Percentiles rank a stretch among this genome's conserved stretches.
Conservation (phyloP, 2,329 filamentous ascomycete genomes). For the Fusarium piperis region DNA sequence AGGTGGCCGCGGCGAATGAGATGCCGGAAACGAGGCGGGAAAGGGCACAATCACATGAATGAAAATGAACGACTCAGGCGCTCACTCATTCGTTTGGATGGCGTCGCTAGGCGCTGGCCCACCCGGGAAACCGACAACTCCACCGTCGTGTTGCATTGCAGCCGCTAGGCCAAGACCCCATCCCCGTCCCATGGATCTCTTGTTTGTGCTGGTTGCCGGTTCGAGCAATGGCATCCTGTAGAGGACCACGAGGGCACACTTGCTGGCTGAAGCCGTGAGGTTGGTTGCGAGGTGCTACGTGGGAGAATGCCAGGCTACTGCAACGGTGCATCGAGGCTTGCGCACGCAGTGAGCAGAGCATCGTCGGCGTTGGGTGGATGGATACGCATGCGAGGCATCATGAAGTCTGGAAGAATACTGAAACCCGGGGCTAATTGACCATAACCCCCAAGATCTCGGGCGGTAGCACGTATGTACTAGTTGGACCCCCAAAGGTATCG, state of each 20-base stretch:
- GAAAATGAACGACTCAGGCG: not conserved
- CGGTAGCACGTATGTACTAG: not conserved
- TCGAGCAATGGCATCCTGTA: constrained; percentile 33
- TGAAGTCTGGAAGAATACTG: not conserved
- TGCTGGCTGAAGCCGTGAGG: constrained; percentile 15
- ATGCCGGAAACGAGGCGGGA: not conserved
- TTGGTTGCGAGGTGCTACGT: constrained; percentile 8
- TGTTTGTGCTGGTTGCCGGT: not conserved
- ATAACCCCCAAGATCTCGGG: not conserved
- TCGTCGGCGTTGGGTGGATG: not conserved
- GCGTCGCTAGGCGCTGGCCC: not conserved
- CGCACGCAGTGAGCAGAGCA: not conserved
- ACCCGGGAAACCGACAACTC: not conserved
- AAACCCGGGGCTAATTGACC: not conserved
- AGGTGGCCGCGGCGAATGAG: not conserved
- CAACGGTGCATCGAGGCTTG: not conserved
- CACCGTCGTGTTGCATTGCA: constrained; percentile 8
- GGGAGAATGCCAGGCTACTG: constrained; percentile 7
- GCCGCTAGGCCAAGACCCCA: constrained; percentile 12
- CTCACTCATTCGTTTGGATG: not conserved
- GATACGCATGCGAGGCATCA: not conserved
- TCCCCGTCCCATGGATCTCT: constrained; percentile 4
- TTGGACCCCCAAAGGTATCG: not conserved
- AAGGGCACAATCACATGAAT: constrained; percentile 11
- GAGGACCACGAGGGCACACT: constrained; percentile 26